phyloP scores from a whole-genome alignment of 495 filamentous ascomycete species.

The Penicillium mononematosum region DNA sequence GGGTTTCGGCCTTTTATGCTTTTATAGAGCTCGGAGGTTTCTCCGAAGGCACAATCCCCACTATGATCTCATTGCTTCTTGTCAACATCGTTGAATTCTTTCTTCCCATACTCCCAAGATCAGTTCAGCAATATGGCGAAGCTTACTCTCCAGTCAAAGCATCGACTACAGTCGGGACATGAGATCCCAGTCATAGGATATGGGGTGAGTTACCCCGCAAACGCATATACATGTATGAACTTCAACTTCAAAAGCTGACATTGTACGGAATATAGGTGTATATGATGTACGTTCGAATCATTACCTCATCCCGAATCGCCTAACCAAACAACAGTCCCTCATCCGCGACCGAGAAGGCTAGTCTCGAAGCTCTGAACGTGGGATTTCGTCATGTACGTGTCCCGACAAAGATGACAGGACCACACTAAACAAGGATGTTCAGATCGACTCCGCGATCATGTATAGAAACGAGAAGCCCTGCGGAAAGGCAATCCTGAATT shows the following conservation, averaged over 20 bases:
- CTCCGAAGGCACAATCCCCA: background rate
- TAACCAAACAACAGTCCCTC: constrained; percentile 41
- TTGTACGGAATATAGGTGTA: constrained; percentile 55
- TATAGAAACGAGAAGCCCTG: constrained; percentile 57
- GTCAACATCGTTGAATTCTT: background rate
- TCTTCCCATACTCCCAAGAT: background rate
- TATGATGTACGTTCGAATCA: constrained; percentile 56
- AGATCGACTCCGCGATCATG: constrained; percentile 58
- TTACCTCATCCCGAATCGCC: background rate
- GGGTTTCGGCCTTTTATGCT: no score
- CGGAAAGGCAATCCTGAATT: constrained; percentile 46
- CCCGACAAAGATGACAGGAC: background rate
- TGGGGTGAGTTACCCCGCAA: constrained; percentile 52
- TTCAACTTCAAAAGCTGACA: constrained; percentile 3
- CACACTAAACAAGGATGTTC: constrained; percentile 15
- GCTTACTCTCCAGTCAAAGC: constrained; percentile 32
- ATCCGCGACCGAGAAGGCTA: constrained; percentile 51
- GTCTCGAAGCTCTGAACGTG: constrained; percentile 60
- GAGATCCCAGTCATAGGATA: constrained; percentile 77
- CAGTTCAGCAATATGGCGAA: constrained; percentile 29
- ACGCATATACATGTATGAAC: background rate
- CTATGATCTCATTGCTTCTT: background rate
- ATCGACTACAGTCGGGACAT: constrained; percentile 67
- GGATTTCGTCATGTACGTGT: constrained; percentile 62
- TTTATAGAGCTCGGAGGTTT: no score